Evolutionary conservation across 2,329 filamentous ascomycete genomes (phyloP).

Genomic region (Fusarium lateritium): DNA sequence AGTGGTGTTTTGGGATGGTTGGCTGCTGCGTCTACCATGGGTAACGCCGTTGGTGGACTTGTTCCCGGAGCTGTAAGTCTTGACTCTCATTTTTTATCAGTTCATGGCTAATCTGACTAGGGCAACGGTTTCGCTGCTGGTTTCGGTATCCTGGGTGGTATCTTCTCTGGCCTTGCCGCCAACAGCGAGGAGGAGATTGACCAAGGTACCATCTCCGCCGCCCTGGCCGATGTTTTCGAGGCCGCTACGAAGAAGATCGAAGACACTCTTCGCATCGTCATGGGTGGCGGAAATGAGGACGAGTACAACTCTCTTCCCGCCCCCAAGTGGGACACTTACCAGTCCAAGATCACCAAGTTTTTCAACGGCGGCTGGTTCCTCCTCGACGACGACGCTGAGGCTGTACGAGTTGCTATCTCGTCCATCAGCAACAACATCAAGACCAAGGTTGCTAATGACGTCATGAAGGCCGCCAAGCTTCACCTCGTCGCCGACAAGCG

Average conservation of each 20-base stretch:
- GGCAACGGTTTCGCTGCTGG: not conserved
- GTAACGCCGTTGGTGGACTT: constrained; percentile 5
- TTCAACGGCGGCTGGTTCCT: constrained; percentile 36
- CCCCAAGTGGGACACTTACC: constrained; percentile 11
- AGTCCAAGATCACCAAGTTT: constrained; percentile 28
- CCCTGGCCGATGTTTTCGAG: not conserved
- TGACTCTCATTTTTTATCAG: rapidly evolving
- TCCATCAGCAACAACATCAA: constrained; percentile 28
- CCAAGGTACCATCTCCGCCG: not conserved
- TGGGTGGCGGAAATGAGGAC: constrained; percentile 10
- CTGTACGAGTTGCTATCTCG: not conserved
- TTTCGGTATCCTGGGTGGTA: not conserved
- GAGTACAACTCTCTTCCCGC: constrained; percentile 10
- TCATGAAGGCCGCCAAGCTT: constrained; percentile 34
- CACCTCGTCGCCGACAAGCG: constrained; percentile 36
- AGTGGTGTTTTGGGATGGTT: constrained; percentile 18
- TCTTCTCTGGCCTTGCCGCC: not conserved
- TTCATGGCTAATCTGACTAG: not conserved
- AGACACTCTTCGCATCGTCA: constrained; percentile 11
- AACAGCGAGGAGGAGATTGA: constrained; percentile 18
- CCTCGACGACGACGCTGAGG: constrained; percentile 10
- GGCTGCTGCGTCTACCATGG: constrained; percentile 6
- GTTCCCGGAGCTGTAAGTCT: constrained; percentile 2
- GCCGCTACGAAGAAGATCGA: not conserved
- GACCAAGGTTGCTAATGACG: constrained; percentile 40